Base-by-base conservation (phyloP, 179 eudicot species). In the Beta lomatogona region DNA sequence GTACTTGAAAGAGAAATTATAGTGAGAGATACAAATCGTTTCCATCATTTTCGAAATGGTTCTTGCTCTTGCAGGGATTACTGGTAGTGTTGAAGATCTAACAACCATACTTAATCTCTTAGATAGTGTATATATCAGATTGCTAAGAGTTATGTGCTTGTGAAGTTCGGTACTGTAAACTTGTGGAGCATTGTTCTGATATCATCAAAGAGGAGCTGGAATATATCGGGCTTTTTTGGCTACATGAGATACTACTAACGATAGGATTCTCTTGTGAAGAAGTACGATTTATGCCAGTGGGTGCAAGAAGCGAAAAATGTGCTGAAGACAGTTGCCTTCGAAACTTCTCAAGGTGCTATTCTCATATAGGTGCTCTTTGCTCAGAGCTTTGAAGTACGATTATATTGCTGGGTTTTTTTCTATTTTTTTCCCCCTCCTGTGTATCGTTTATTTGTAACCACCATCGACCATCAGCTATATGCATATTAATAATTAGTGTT, bases 51-150 rank as follows among this genome's bases (percentile, higher is more conserved):
- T 77, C 82, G 53, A 66, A 82, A 86, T 66, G 98, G 98, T 61
- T 90, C 81, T 71, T 94, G 98, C 83, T 90, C 98, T 28, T 92
- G 98, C 78, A 86, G 91, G 54, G 97, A 94, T 86, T 94, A 89
- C 77, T 94, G 98, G 97, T 94, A 91, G 85, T 73, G 52, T 16
- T 76, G 50, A 75, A 73, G 18, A 52, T 73, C 50, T 15, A 5
- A 15, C n/a, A 72, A 22, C 41, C 4, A 11, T 50, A 0, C 2
- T 6, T 44, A 53, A 28, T 41, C 9, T 71, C 18, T 13, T 48
- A 11, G 21, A 36, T n/a, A 73, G 36, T 1, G 36, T 1, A 15
- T 6, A 0, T 15, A 28, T 68, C 4, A 18, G 72, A 16, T 6
- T 41, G 52, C 48, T 44, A 68, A 15, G 21, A 44, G 52, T 41